Base-by-base conservation (phyloP, 2,329 filamentous ascomycete species). In the Pseudocercospora cruenta region DNA sequence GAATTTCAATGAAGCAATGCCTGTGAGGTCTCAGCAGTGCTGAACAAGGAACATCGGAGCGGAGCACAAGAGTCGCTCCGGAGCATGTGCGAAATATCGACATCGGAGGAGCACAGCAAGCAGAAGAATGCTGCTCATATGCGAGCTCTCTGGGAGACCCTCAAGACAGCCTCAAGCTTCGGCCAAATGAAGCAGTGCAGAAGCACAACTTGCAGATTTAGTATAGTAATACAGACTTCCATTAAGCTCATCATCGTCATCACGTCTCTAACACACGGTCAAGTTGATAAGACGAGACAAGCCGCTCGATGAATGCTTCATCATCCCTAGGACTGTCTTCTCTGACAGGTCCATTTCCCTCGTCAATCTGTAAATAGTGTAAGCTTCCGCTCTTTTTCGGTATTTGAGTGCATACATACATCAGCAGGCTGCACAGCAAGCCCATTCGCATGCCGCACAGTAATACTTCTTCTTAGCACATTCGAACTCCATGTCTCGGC, bases 401-500 rank as follows among this genome's bases (percentile, higher is more conserved):
- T 16, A 7, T 16, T n/a, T 6, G 6, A 4, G 22, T 22, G 22
- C 36, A 28, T 36, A 60, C 39, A n/a, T 49, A 51, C 43, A 51
- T 60, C 45, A 9, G 24, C 45, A 31, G 39, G 39, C 58, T 47
- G 53, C 36, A 57, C 45, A 49, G 61, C 45, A 28, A 53, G 19
- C 7, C 55, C 55, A 58, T 58, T 58, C 8, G 55, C 55, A 31
- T 58, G 55, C 16, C 55, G 28, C 3, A 58, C 33, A 9, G 16
- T 58, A n/a, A 58, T 58, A 24, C 55, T 58, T 10, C 55, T 19
- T 8, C 55, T 22, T 1, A 58, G 55, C 19, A 58, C 55, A 22
- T 58, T 58, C 31, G 55, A 58, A 39, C 55, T 54, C 28, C 55
- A 58, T 1, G 55, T 43, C 9, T 58, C 55, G 4, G 55, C 55